Evolutionary conservation across 805 yeast genomes (phyloP), one percentile per base, ranked within the genome.

Genomic region (Myxozyma lipomycoides): DNA sequence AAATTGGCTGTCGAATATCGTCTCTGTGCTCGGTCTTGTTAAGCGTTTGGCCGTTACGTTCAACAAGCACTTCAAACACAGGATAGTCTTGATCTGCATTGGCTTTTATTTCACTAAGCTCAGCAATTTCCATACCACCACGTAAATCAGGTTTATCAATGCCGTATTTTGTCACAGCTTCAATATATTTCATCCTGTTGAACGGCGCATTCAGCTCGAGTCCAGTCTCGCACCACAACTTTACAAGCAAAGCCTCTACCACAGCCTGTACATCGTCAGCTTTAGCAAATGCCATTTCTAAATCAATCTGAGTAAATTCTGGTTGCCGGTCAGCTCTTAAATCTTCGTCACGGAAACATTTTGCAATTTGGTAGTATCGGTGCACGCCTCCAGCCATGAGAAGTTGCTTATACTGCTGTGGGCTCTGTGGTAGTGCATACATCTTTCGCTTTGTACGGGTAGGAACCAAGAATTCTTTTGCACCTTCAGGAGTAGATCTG

Each of bases 401-500:
- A 37, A 93, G 72, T 68, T 93, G 98, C 64, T 93, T 93, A 65
- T 91, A 93, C 65, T 93, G 98, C 65, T 93, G 99, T 0, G 98
- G 99, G 15, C 96, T 87, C 67, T 93, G 99, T 0, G 98, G 97
- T 25, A 93, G 73, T 0, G 98, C 97, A 66, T 91, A 93, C 30
- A 56, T 47, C 67, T 86, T 84, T 18, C 73, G 69, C 1, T 70
- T 64, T 15, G 76, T 70, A 58, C 98, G 75, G 0, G 97, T 87
- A 0, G 98, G 98, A 0, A 93, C 97, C 43, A 93, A 68, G 65
- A 91, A 93, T 68, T 93, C 99, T 35, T 95, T 75, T 1, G 98
- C 98, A 15, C 98, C 98, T 67, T 93, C 98, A 0, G 98, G 98
- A 0, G 98, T 93, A 1, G 96, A 86, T 64, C 93, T 90, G 74